A percentile compares a stretch with the other conserved stretches of the same genome.
These are phyloP conservation scores for Cyclocybe cylindracea DNA, from an alignment of 768 basidiomycete genomes.

Conservation along the genomic window DNA sequence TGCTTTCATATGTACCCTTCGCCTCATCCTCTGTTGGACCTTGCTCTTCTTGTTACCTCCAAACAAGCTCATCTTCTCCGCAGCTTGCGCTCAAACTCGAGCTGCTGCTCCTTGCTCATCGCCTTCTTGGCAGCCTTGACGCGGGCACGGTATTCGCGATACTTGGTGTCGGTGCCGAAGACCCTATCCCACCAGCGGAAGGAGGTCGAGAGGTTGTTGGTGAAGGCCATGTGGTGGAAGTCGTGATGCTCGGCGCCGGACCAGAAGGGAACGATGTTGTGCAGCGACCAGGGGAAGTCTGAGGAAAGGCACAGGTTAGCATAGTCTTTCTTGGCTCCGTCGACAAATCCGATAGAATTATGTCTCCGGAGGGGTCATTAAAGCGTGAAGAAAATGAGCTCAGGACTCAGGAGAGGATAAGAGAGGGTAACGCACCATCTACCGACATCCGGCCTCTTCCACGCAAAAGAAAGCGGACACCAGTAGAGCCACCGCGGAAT, in stretches of 20 bases:
- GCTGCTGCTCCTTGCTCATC: conserved; percentile 53
- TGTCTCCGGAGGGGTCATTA: no score
- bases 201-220: conserved; percentile 90
- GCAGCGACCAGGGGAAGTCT: conserved; percentile 98
- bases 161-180: conserved; percentile 91
- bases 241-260: conserved; percentile 97
- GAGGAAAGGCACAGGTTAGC: not conserved
- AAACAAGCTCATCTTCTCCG: conserved; percentile 27
- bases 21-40: conserved; percentile 19
- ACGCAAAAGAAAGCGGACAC: no score
- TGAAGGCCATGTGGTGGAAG: conserved; percentile 97
- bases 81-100: conserved; percentile 61
- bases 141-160: conserved; percentile 74
- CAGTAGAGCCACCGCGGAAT: no score
- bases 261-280: conserved; percentile 94
- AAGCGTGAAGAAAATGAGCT: no score
- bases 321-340: no score
- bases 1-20: no score
- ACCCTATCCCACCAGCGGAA: conserved; percentile 93
- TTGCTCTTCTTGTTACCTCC: conserved; percentile 33
- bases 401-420: no score
- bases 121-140: conserved; percentile 60
- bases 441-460: no score
- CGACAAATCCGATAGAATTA: no score
- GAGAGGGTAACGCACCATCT: no score